Conservation (phyloP, 306 rosid species). For the Urtica urens region DNA sequence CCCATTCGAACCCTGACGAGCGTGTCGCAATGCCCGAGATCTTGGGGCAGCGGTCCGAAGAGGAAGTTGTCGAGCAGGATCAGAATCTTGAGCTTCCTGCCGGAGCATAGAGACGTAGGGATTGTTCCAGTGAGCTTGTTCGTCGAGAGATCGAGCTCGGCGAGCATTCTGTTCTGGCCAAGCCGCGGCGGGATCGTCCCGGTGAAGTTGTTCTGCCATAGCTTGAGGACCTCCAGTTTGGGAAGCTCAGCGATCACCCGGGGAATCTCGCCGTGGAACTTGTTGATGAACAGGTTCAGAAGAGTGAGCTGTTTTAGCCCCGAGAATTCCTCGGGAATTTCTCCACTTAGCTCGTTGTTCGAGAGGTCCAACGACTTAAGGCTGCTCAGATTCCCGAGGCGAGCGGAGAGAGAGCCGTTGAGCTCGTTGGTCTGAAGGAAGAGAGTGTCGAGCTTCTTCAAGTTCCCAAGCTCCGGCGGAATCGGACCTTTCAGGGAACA, state of each 20-base stretch:
- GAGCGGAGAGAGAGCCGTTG: constrained; percentile 49
- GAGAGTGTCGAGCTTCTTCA: constrained; percentile 51
- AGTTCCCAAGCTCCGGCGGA: constrained; percentile 66
- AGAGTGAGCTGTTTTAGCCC: constrained; percentile 55
- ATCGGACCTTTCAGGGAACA: constrained; percentile 66
- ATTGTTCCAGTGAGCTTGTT: constrained; percentile 79
- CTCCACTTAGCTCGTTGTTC: constrained; percentile 64
- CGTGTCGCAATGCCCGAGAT: constrained; percentile 56
- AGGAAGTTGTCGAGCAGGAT: constrained; percentile 68
- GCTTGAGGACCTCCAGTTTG: constrained; percentile 48
- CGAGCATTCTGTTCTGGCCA: constrained; percentile 57
- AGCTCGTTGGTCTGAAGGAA: constrained; percentile 82
- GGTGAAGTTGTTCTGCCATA: constrained; percentile 84
- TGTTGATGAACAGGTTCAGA: constrained; percentile 74
- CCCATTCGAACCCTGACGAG: constrained; percentile 67
- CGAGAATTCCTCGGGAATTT: constrained; percentile 52
- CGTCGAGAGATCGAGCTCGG: constrained; percentile 64
- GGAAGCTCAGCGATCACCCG: constrained; percentile 50
- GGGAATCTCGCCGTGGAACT: constrained; percentile 72
- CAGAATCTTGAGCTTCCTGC: constrained; percentile 49
- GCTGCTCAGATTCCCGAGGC: constrained; percentile 50
- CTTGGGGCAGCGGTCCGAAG: constrained; percentile 68
- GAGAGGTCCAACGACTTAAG: constrained; percentile 67
- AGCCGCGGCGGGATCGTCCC: constrained; percentile 64
- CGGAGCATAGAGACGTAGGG: constrained; percentile 55